Evolutionary conservation across 2,329 filamentous ascomycete species (phyloP).

Genomic region (Paecilomyces variotii): DNA sequence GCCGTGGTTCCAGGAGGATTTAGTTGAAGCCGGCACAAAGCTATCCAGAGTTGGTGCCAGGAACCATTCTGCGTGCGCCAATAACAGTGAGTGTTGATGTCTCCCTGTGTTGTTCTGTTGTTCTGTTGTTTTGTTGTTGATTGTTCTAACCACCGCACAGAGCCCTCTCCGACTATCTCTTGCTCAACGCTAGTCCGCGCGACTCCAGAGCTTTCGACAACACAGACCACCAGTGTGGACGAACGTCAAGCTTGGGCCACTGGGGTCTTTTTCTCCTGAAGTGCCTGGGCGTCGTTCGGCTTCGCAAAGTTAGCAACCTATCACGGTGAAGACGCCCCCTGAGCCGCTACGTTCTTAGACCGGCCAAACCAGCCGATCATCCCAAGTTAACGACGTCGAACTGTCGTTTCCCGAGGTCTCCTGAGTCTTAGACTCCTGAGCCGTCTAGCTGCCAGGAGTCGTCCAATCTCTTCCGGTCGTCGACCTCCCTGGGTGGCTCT

Average conservation of each 20-base stretch:
- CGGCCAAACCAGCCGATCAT: neutral
- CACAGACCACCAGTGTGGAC: neutral
- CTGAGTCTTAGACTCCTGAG: neutral
- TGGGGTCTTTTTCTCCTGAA: neutral
- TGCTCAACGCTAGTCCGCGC: neutral
- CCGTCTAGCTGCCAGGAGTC: neutral
- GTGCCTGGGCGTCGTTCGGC: neutral
- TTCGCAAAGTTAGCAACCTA: neutral
- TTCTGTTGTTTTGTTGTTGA: too few relatives aligned
- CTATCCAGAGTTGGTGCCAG: neutral
- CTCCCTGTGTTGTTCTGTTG: neutral
- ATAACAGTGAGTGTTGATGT: neutral
- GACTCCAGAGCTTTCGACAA: neutral
- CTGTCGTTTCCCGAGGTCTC: neutral
- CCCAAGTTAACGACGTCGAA: neutral
- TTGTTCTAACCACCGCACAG: neutral
- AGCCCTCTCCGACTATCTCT: neutral
- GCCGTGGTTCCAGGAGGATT: neutral
- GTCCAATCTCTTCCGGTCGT: neutral
- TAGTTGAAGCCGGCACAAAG: neutral
- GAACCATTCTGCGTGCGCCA: neutral
- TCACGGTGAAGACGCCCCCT: neutral
- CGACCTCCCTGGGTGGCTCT: neutral
- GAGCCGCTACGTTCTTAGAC: neutral
- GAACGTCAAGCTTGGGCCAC: neutral